Evolutionary conservation across 83 land plant species (phyloP), one percentile per base, ranked within the genome.

Genomic region (Larix sibirica): DNA sequence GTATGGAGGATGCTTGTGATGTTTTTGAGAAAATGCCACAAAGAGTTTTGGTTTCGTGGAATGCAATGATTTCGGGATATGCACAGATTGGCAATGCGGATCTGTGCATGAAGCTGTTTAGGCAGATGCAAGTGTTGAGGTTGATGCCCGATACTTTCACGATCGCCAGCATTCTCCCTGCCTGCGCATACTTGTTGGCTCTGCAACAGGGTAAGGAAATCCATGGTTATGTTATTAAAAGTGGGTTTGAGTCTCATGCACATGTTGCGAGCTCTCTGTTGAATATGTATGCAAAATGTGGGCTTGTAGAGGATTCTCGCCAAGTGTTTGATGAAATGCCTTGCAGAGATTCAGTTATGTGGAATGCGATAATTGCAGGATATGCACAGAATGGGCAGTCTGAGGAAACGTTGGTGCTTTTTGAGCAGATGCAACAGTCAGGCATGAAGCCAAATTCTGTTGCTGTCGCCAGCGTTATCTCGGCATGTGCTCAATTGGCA

Each of bases 41-140:
- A 36, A 82, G 88, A 70, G 83, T 91, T 85, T 90, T 88, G 13
- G 92, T 93, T 17, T 81, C 91, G 0, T 93, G 95, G 95, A 91
- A 85, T 81, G 81, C 95, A 44, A 88, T 91, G 83, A 85, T 91
- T 80, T 86, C 86, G 9, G 87, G 91, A 47, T 89, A 85, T 79
- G 89, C 86, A 7, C 90, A 93, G 26, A 84, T 65, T 75, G 92
- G 91, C 6, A 75, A n/a, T 24, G 84, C 85, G 14, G 47, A 60
- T 24, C 76, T 84, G n/a, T 88, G 90, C 8, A 6, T 90, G 66
- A 84, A 84, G 67, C 81, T 91, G 8, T 86, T 91, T 75, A 59
- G 80, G 23, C 58, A 85, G 63, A 88, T 91, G 92, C 62, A 76
- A 44, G 9, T 60, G 33, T 78, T 24, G 64, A 86, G 85, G 4